These are phyloP conservation scores for Mychonastes homosphaera DNA, from an alignment of 139 green algal species.

Conservation along the genomic window DNA sequence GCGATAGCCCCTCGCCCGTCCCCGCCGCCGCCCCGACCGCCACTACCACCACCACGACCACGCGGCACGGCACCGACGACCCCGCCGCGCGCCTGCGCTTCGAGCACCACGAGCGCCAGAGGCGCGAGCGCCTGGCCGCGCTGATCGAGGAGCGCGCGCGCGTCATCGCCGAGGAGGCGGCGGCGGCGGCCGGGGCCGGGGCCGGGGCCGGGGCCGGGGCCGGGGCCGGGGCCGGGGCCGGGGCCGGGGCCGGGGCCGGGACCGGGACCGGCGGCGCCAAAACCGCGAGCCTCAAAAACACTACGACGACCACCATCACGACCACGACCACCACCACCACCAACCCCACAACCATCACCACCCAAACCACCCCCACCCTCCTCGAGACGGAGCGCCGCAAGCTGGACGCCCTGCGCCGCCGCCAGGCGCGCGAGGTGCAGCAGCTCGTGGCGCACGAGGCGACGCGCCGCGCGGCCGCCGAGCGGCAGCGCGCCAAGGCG, in stretches of 20 bases:
- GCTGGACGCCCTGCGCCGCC: conserved; percentile 66
- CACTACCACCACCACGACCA: conserved; percentile 49
- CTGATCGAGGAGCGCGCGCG: conserved; percentile 56
- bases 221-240: neutral
- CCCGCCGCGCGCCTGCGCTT: conserved; percentile 56
- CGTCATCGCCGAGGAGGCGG: too few relatives aligned
- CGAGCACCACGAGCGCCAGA: conserved; percentile 42
- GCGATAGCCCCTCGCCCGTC: neutral
- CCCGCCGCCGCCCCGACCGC: conserved; percentile 37
- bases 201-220: neutral
- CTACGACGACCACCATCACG: neutral
- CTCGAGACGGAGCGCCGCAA: conserved; percentile 68
- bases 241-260: neutral
- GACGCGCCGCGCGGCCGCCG: neutral
- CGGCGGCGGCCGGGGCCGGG: conserved; percentile 35
- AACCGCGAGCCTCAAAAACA: neutral
- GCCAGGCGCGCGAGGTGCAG: conserved; percentile 62
- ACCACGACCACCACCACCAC: conserved; percentile 11
- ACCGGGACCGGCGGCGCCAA: neutral
- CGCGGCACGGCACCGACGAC: conserved; percentile 30
- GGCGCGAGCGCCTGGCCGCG: conserved; percentile 38
- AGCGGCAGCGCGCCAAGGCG: neutral
- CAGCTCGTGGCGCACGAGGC: conserved; percentile 18
- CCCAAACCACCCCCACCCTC: conserved; percentile 21
- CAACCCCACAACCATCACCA: too few relatives aligned